A percentile compares a stretch with the other conserved stretches of the same genome.
Conservation (phyloP, 768 basidiomycete species). For the Lactarius evosmus region DNA sequence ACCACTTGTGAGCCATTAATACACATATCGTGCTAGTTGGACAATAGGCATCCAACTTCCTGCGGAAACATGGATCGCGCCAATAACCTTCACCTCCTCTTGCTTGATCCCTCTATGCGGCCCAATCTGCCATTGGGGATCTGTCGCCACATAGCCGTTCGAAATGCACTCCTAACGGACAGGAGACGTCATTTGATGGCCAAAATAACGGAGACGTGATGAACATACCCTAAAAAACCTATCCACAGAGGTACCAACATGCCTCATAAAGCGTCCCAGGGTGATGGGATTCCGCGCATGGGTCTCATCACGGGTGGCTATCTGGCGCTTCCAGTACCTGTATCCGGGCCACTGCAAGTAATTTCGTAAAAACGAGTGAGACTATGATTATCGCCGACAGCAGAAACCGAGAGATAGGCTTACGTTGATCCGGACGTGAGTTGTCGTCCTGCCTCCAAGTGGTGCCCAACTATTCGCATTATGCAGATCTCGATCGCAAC, state of each 20-base stretch:
- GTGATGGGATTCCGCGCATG: neutral
- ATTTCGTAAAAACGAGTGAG: neutral
- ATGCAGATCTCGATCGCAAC: constrained; percentile 1
- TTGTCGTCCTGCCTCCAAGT: neutral
- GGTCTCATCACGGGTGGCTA: constrained; percentile 9
- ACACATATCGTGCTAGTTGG: constrained; percentile 2
- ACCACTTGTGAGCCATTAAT: neutral
- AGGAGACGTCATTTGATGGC: neutral
- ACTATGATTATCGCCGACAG: neutral
- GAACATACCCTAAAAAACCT: constrained; percentile 11
- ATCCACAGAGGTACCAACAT: constrained; percentile 4
- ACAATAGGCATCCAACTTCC: constrained; percentile 21
- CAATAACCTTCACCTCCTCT: constrained; percentile 11
- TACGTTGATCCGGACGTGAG: constrained; percentile 6
- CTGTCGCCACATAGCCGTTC: neutral
- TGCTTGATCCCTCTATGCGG: neutral
- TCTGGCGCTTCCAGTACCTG: constrained; percentile 4
- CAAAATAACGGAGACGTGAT: neutral
- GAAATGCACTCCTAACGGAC: neutral
- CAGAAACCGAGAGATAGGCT: neutral
- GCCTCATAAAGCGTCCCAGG: constrained; percentile 11
- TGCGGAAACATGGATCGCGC: constrained; percentile 13
- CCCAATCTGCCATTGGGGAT: constrained; percentile 3
- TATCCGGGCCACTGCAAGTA: constrained; percentile 16
- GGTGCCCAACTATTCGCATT: neutral